Evolutionary conservation across 2,329 filamentous ascomycete genomes (phyloP), one percentile per base, ranked within the genome.

Genomic region (Colletotrichum magnum): DNA sequence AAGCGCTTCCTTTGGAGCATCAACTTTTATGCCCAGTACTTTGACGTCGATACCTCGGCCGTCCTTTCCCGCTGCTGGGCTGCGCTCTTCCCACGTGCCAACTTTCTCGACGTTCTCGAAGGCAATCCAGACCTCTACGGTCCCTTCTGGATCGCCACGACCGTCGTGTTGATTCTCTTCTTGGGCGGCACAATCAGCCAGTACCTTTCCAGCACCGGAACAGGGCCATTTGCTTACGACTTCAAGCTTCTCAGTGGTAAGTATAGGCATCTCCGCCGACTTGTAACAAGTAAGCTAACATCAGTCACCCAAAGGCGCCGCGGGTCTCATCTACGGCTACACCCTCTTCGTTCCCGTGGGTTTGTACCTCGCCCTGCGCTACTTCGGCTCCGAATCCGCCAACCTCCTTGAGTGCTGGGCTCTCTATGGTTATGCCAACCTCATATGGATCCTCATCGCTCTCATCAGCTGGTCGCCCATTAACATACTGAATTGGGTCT

Each of bases 111-210:
- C 78, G 94, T 98, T 43, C 88, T 99, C 32, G 96, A 99, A 79
- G 96, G 96, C 21, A 98, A 98, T 79, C 94, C 96, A 1, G 96
- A 99, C 78, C 85, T 99, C 41, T 99, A 99, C 85, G 95, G 95
- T 1, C 96, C 96, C 1, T 94, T 98, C 78, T 99, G 96, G 96
- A 98, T 99, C 82, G 96, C 96, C 10, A 98, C 96, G 0, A 98
- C 96, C 0, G 96, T 99, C 10, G 92, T 99, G 13, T 88, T 99
- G 72, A 98, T 99, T 69, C 83, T 99, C 39, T 99, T 99, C 82
- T 80, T 99, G 52, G 96, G 95, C 1, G 96, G 96, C 13, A 98
- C 96, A 0, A 97, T 99, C 73, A 97, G 92, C 78, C 92, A 96
- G 81, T 98, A 97, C 80, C 84, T 98, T 58, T 89, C 93, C 28